Percentiles rank a stretch among this genome's conserved stretches.
Evolutionary conservation across 2,329 filamentous ascomycete species (phyloP).

Genomic region (Monosporascus sp.): DNA sequence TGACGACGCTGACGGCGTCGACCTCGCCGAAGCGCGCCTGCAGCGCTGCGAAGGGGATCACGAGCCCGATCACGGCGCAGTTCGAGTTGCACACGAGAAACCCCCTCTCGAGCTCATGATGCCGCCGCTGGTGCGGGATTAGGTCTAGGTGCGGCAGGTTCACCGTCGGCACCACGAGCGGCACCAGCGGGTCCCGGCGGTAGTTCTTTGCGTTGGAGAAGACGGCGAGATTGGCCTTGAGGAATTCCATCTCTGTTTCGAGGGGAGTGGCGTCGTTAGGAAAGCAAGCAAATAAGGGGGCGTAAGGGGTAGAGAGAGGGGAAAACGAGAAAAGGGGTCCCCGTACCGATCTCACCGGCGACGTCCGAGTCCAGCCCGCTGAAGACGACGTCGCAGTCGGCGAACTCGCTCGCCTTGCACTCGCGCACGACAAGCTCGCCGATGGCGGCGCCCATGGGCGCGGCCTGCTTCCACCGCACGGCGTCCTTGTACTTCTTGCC

Average conservation of each 20-base stretch:
- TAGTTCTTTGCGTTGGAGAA: slow-evolving; percentile 99
- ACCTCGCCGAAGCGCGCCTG: slow-evolving; percentile 82
- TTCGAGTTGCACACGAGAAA: slow-evolving; percentile 98
- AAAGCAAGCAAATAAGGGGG: not conserved
- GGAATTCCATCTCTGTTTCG: slow-evolving; percentile 74
- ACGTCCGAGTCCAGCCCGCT: slow-evolving; percentile 89
- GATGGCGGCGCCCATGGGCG: slow-evolving; percentile 71
- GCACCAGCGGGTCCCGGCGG: slow-evolving; percentile 82
- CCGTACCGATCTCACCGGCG: slow-evolving; percentile 80
- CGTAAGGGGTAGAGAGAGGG: not conserved
- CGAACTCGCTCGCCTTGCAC: slow-evolving; percentile 76
- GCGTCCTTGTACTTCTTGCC: slow-evolving; percentile 95
- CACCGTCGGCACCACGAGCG: slow-evolving; percentile 90
- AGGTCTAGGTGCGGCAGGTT: slow-evolving; percentile 83
- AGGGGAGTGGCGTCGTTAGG: no score
- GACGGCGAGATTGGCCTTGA: slow-evolving; percentile 80
- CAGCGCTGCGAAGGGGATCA: slow-evolving; percentile 89
- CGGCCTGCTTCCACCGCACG: slow-evolving; percentile 88
- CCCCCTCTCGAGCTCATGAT: slow-evolving; percentile 69
- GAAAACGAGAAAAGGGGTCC: not conserved
- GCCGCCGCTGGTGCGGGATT: slow-evolving; percentile 79
- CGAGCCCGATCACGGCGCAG: slow-evolving; percentile 93
- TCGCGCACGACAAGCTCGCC: slow-evolving; percentile 79
- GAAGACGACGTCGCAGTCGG: slow-evolving; percentile 89
- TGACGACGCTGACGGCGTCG: slow-evolving; percentile 71